Conservation (phyloP, 1,139 yeast genomes). For the Hyphopichia fennica region DNA sequence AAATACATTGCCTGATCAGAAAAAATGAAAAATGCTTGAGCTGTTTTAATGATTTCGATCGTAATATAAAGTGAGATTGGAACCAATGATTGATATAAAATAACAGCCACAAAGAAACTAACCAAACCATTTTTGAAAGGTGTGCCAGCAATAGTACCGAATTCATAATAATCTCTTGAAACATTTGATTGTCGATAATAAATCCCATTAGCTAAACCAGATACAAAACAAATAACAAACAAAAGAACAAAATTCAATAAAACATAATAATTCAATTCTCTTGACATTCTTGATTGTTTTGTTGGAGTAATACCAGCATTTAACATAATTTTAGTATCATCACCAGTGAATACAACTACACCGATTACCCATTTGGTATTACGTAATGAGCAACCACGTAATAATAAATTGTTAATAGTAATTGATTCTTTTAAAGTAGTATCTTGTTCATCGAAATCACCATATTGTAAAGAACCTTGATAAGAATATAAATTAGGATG, state of each 20-base stretch:
- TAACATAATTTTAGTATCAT: conserved; percentile 56
- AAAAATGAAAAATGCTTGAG: conserved; percentile 58
- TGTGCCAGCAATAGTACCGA: conserved; percentile 50
- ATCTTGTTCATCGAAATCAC: conserved; percentile 14
- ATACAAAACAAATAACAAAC: conserved; percentile 50
- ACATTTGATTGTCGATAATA: conserved; percentile 34
- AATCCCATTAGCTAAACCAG: conserved; percentile 54
- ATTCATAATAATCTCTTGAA: conserved; percentile 48
- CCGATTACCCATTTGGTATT: conserved; percentile 60
- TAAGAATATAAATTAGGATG: conserved; percentile 54
- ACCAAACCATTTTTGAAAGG: conserved; percentile 54
- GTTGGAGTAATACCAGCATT: conserved; percentile 61
- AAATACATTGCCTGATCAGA: conserved; percentile 55
- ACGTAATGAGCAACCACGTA: conserved; percentile 54
- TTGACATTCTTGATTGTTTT: conserved; percentile 52
- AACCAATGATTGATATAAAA: conserved; percentile 57
- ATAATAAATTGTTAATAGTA: conserved; percentile 47
- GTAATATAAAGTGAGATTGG: conserved; percentile 62
- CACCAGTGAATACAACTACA: conserved; percentile 52
- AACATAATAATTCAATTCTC: conserved; percentile 52
- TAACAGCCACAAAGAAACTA: conserved; percentile 51
- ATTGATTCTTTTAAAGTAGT: conserved; percentile 37
- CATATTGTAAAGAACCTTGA: conserved; percentile 51
- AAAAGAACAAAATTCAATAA: conserved; percentile 46
- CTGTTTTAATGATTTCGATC: conserved; percentile 58